Base-by-base conservation (phyloP, 352 stramenopile species). In the Globisporangium cystogenes region DNA sequence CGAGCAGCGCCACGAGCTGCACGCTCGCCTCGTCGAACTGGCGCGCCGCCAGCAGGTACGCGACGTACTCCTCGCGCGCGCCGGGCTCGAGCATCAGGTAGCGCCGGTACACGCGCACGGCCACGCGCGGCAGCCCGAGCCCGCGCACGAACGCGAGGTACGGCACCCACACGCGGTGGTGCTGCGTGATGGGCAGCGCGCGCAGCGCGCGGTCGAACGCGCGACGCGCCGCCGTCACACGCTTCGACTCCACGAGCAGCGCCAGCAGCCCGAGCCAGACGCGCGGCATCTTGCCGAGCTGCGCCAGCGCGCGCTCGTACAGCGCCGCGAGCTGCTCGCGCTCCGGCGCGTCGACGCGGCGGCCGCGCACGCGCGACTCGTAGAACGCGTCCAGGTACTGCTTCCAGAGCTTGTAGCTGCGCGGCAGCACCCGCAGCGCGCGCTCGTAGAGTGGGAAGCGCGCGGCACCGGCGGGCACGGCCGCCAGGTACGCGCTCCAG, bases 381-480 rank as follows among this genome's bases (percentile, higher is more conserved):
- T 82, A 75, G 45, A 72, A 64, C 37, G 95, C 74, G 60, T 89
- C 76, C 63, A 93, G 68, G 55, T 91, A 96, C 55, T 68, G 51
- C 51, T 97, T 93, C 94, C 95, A 98, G 20, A 98, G 82, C 69
- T 98, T 98, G 75, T 98, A 98, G 67, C 85, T 97, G 49, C 86
- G 74, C 20, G 93, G 93, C 1, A 98, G 72, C 39, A 65, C 62
- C 16, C 77, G 67, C 3, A 98, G 48, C 4, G 86, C 88, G 23
- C 93, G 75, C 55, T 98, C 90, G 55, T 95, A 98, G 26, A 98
- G 58, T 14, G 65, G 39, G 31, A 72, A 75, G 4, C 84, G 73
- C 23, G n/a, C 23, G 49, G 48, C 27, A 64, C 24, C 7, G 64
- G 51, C 1, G 62, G 7, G 55, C 55, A 3, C 41, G 40, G 24